Evolutionary conservation across 176 grass and related monocot genomes (phyloP), one percentile per base, ranked within the genome.

Genomic region (Hordeum vulgare): DNA sequence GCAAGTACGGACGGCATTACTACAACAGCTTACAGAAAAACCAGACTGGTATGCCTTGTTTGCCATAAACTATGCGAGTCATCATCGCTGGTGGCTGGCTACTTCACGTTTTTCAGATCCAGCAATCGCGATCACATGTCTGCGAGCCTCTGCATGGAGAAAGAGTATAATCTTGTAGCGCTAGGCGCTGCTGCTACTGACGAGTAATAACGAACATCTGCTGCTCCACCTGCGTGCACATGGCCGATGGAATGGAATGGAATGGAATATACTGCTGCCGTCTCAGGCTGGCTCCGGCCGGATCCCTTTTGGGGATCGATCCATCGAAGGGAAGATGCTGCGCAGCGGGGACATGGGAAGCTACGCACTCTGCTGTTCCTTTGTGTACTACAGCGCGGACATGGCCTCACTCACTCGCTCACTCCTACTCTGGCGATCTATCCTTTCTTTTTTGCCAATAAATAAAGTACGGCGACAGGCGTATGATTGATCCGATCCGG

Each of bases 91-190:
- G 44, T 71, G n/a, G 33, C 65, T 54, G 8, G 49, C 31, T 58
- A 21, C 27, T 17, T 74, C 5, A 20, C 31, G 45, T 51, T 74
- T 74, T 40, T 23, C 33, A 28, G 79, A 81, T 74, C 56, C 57
- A 74, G 24, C 68, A 2, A 62, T 66, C 61, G 66, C 37, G 27
- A 61, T 83, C 69, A 83, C 81, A 47, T 82, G 62, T 11, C 11
- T n/a, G 79, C 47, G 15, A 1, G 12, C 42, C 42, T n/a, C n/a
- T 11, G 37, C 13, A 8, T 72, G 12, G 69, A 40, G 1, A 23
- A 24, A 70, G 3, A 51, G 14, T 24, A 63, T 41, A 66, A 51
- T 51, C 61, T 79, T 63, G 2, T 42, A 20, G 2, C 37, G 57
- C 58, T 78, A 77, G 18, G 20, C 26, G 36, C 13, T 21, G 31